Evolutionary conservation across 495 filamentous ascomycete genomes (phyloP).

Genomic region (Penicillium tannophilum): DNA sequence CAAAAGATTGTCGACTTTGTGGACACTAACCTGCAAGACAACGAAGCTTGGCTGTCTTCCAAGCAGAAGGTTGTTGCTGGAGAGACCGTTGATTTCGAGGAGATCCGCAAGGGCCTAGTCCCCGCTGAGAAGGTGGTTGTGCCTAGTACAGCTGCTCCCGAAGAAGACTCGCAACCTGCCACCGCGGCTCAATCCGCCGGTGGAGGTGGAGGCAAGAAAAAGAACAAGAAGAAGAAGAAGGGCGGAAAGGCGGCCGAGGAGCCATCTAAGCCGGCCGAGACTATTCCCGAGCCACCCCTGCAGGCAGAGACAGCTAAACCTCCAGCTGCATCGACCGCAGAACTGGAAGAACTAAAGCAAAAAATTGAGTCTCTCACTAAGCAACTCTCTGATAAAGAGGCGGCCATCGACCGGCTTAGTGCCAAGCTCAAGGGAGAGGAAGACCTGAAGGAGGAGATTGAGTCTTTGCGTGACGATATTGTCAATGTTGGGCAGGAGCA

Average conservation of each 20-base stretch:
- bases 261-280: conserved; percentile 34
- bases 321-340: conserved; percentile 9
- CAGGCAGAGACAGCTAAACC: conserved; percentile 28
- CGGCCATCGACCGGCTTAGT: conserved; percentile 64
- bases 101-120: conserved; percentile 37
- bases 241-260: conserved; percentile 56
- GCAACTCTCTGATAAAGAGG: conserved; percentile 72
- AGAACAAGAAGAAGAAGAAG: conserved; percentile 92
- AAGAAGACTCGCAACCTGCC: conserved; percentile 27
- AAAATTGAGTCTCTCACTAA: conserved; percentile 57
- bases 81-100: conserved; percentile 36
- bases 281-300: conserved; percentile 19
- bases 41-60: conserved; percentile 37
- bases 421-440: conserved; percentile 73
- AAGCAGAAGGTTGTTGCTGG: conserved; percentile 38
- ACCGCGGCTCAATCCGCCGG: conserved; percentile 23
- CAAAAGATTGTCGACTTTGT: conserved; percentile 43
- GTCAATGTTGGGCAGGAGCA: conserved; percentile 75
- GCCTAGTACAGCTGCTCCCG: conserved; percentile 14
- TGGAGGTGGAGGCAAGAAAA: conserved; percentile 61
- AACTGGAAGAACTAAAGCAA: conserved; percentile 49
- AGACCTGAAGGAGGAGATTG: conserved; percentile 83
- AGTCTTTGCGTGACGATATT: conserved; percentile 76
- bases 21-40: conserved; percentile 38
- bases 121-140: conserved; percentile 19